Evolutionary conservation across 352 stramenopile species (phyloP).

Genomic region (Pythium aphanidermatum): DNA sequence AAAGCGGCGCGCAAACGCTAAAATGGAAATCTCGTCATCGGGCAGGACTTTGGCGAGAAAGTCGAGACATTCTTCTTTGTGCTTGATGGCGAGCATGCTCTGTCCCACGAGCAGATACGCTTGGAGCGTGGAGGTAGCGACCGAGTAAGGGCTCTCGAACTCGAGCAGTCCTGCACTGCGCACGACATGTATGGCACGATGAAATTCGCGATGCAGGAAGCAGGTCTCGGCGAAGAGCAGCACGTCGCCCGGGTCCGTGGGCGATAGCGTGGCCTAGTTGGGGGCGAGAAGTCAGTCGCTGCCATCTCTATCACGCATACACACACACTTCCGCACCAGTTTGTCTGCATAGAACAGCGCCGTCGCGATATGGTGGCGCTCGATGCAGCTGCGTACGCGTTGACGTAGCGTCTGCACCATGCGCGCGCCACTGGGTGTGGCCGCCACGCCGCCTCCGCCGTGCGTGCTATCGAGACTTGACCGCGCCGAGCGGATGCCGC

Average conservation of each 20-base stretch:
- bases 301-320: no score
- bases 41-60: slow-evolving; percentile 53
- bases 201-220: slow-evolving; percentile 58
- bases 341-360: slow-evolving; percentile 83
- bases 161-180: slow-evolving; percentile 41
- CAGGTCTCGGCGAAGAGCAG: slow-evolving; percentile 77
- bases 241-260: slow-evolving; percentile 35
- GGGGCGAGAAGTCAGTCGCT: no score
- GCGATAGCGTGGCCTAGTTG: slow-evolving; percentile 56
- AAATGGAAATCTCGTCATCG: slow-evolving; percentile 47
- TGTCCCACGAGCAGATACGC: slow-evolving; percentile 57
- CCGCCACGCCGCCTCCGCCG: not conserved
- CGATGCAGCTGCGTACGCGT: slow-evolving; percentile 39
- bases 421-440: not conserved
- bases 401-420: slow-evolving; percentile 27
- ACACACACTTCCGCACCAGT: slow-evolving; percentile 30
- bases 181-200: slow-evolving; percentile 72
- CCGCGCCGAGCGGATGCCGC: not conserved
- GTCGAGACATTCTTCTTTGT: slow-evolving; percentile 81
- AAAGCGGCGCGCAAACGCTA: slow-evolving; percentile 43
- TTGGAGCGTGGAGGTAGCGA: slow-evolving; percentile 27
- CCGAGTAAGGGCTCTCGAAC: slow-evolving; percentile 18
- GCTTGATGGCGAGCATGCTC: slow-evolving; percentile 76
- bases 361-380: slow-evolving; percentile 41
- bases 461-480: not conserved